Evolutionary conservation across 2,329 filamentous ascomycete species (phyloP).

Genomic region (Epicoccum nigrum): DNA sequence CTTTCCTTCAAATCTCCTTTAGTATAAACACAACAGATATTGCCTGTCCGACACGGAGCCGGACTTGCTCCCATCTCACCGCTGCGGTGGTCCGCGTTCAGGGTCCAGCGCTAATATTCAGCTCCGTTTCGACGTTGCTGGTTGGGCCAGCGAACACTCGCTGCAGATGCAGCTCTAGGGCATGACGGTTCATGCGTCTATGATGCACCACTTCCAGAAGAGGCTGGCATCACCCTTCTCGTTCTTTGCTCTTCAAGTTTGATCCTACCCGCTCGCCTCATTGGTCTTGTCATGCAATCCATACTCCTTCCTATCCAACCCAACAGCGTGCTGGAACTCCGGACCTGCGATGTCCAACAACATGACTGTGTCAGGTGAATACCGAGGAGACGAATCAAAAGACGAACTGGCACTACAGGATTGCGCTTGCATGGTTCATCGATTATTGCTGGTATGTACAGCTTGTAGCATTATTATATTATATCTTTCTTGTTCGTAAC

Average conservation of each 20-base stretch:
- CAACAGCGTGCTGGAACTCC: too few species aligned
- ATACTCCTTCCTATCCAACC: too few species aligned
- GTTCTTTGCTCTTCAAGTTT: too few species aligned
- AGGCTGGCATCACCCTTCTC: neutral
- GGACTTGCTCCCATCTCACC: conserved; percentile 13
- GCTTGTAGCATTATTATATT: too few species aligned
- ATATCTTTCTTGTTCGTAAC: too few species aligned
- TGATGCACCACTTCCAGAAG: neutral
- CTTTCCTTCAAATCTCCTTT: neutral
- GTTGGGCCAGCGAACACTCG: conserved; percentile 11
- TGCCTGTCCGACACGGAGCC: conserved; percentile 3
- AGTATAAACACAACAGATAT: neutral
- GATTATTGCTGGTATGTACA: too few species aligned
- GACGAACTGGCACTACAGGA: neutral
- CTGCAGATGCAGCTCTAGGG: conserved; percentile 2
- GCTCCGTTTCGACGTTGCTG: conserved; percentile 13
- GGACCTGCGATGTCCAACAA: too few species aligned
- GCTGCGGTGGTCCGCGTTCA: conserved; percentile 9
- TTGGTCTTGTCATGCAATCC: too few species aligned
- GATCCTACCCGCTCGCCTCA: too few species aligned
- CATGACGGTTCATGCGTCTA: conserved; percentile 1
- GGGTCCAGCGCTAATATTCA: conserved; percentile 14
- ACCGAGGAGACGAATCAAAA: too few species aligned
- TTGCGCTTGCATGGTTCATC: too few species aligned
- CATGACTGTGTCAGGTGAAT: too few species aligned